Base-by-base conservation (phyloP, 306 rosid species). In the Delonix regia region DNA sequence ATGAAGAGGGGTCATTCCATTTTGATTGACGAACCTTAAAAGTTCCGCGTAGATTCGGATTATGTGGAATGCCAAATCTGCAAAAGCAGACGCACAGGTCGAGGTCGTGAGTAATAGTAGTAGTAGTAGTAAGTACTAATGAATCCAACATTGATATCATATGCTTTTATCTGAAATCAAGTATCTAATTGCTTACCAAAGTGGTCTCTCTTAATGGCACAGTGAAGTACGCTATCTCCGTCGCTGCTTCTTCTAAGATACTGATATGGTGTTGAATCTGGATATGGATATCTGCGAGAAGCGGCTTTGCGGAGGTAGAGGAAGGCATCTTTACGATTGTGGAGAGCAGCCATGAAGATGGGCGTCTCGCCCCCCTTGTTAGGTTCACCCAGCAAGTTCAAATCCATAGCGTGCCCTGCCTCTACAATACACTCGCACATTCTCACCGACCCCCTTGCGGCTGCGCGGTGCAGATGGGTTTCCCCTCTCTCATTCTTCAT, bases 391-490 rank as follows among this genome's bases (percentile, higher is more conserved):
- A 75, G 33, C 80, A 81, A 59, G 5, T 72, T 59, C 4, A 9
- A 2, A 1, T n/a, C 7, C 1, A 9, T 13, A 7, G 0, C 3
- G 13, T 41, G 1, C 1, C 47, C 57, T n/a, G 7, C 12, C 18
- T 71, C 73, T 0, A 77, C 71, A 1, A 87, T 69, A 28, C 22
- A 45, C 1, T 33, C 5, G 41, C 93, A 88, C 55, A 85, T 80
- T 0, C 15, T 53, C 7, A 5, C 44, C 12, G 39, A 84, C 9
- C 93, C 89, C 11, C 77, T 65, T 13, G 69, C 21, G 0, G 91
- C 93, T 0, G 90, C 90, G 0, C 73, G 1, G 49, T 90, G 96
- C 34, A 90, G 71, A 69, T 93, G 87, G 0, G 91, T 90, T 22
- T 33, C 49, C 13, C 90, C 85, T 10, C 13, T 19, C 0, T 64